These are phyloP conservation scores for Kwoniella dendrophila DNA, from an alignment of 768 basidiomycete genomes.

Conservation along the genomic window DNA sequence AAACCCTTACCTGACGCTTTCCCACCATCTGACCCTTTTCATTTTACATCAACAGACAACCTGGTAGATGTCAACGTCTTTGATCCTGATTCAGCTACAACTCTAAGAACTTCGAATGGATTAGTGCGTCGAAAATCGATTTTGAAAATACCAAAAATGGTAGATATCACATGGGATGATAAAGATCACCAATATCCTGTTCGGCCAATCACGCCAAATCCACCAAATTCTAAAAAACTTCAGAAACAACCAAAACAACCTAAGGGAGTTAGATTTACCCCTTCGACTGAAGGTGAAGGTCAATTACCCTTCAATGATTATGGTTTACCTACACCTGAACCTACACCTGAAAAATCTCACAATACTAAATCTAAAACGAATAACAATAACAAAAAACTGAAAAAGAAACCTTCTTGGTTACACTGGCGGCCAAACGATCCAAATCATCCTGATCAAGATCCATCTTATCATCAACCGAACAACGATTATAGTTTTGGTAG, in stretches of 20 bases:
- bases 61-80: background rate
- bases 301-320: background rate
- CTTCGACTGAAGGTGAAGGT: slow-evolving; percentile 17
- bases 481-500: no score
- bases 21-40: background rate
- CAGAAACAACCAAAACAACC: slow-evolving; percentile 7
- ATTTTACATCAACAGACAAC: background rate
- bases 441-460: slow-evolving; percentile 1
- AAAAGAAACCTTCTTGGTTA: slow-evolving; percentile 17
- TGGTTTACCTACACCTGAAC: slow-evolving; percentile 9
- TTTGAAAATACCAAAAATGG: slow-evolving; percentile 12
- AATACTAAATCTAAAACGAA: background rate
- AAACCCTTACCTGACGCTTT: background rate
- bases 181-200: no score
- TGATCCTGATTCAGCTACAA: no score
- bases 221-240: slow-evolving; percentile 13
- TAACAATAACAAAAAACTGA: background rate
- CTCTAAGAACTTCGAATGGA: slow-evolving; percentile 1
- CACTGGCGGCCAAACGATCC: slow-evolving; percentile 8
- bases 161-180: slow-evolving; percentile 36
- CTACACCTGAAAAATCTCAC: slow-evolving; percentile 8
- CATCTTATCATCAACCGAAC: background rate
- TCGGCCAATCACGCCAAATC: background rate
- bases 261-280: slow-evolving; percentile 24
- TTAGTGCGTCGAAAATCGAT: slow-evolving; percentile 7